Percentiles rank a stretch among this genome's conserved stretches.
These are phyloP conservation scores for Fusarium sp. DNA, from an alignment of 2,329 filamentous ascomycete species.

Conservation along the genomic window DNA sequence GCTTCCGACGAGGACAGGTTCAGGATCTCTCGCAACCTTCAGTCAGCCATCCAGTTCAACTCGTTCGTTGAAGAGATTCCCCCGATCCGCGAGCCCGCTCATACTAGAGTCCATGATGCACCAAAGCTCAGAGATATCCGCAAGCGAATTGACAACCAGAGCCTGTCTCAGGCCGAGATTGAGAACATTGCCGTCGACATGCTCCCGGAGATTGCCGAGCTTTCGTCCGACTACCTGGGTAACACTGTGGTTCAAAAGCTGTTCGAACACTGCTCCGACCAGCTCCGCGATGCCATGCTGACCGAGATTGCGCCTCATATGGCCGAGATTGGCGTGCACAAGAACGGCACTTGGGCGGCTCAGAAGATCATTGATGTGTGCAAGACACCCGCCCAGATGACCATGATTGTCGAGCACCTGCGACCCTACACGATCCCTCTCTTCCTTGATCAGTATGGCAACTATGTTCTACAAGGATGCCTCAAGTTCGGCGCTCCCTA, in stretches of 20 bases:
- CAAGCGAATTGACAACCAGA: constrained; percentile 97
- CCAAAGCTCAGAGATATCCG: constrained; percentile 94
- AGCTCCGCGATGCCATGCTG: constrained; percentile 91
- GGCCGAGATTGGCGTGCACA: constrained; percentile 97
- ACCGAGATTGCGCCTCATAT: constrained; percentile 88
- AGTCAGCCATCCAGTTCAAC: constrained; percentile 80
- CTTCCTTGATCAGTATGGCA: constrained; percentile 97
- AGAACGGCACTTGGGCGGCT: constrained; percentile 99
- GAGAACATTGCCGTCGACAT: constrained; percentile 93
- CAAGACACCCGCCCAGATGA: constrained; percentile 85
- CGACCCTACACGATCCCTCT: constrained; percentile 88
- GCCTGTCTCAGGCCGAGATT: constrained; percentile 85
- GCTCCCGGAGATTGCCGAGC: constrained; percentile 95
- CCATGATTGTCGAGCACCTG: constrained; percentile 83
- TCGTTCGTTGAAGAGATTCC: constrained; percentile 85
- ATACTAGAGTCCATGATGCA: constrained; percentile 90
- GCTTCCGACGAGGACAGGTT: constrained; percentile 81
- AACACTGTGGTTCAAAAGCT: constrained; percentile 99
- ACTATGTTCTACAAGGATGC: constrained; percentile 97
- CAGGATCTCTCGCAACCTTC: constrained; percentile 78
- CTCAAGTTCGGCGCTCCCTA: constrained; percentile 89
- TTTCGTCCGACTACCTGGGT: constrained; percentile 94
- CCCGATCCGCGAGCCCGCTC: constrained; percentile 86
- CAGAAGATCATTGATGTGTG: constrained; percentile 99
- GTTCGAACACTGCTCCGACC: constrained; percentile 95